These are phyloP conservation scores for Metschnikowia cubensis DNA, from an alignment of 805 yeast genomes.

Conservation along the genomic window DNA sequence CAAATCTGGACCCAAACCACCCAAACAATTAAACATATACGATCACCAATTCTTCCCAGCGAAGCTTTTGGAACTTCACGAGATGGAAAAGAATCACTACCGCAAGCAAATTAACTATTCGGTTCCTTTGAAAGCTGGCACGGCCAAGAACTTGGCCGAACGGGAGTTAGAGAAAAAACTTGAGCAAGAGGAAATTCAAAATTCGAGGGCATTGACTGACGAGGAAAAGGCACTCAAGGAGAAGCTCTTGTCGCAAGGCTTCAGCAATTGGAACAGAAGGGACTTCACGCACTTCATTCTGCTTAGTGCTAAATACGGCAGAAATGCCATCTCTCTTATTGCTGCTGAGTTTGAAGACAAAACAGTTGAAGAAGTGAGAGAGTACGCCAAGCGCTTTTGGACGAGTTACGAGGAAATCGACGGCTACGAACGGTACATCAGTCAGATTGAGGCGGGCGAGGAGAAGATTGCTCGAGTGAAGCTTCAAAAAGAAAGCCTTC, in stretches of 20 bases:
- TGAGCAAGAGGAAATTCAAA: conserved; percentile 69
- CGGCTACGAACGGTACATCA: conserved; percentile 78
- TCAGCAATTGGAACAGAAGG: conserved; percentile 76
- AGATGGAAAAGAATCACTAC: conserved; percentile 73
- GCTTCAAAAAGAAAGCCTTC: conserved; percentile 73
- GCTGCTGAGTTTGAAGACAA: conserved; percentile 81
- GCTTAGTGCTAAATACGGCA: conserved; percentile 72
- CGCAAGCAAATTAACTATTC: conserved; percentile 63
- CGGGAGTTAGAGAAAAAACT: conserved; percentile 45
- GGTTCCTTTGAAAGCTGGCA: conserved; percentile 60
- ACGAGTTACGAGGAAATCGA: conserved; percentile 70
- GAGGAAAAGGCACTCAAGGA: conserved; percentile 69
- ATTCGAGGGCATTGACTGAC: conserved; percentile 76
- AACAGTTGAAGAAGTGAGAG: conserved; percentile 70
- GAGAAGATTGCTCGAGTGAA: conserved; percentile 63
- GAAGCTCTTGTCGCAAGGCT: conserved; percentile 62
- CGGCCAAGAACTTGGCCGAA: conserved; percentile 30
- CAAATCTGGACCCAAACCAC: conserved; percentile 68
- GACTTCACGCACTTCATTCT: conserved; percentile 83
- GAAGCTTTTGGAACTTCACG: conserved; percentile 70
- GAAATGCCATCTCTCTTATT: conserved; percentile 66
- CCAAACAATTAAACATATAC: conserved; percentile 74
- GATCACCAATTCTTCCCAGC: conserved; percentile 91
- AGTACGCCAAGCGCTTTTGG: conserved; percentile 84
- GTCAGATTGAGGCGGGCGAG: conserved; percentile 85